Base-by-base conservation (phyloP, 352 stramenopile genomes). In the Phytopythium chamaehyphon region DNA sequence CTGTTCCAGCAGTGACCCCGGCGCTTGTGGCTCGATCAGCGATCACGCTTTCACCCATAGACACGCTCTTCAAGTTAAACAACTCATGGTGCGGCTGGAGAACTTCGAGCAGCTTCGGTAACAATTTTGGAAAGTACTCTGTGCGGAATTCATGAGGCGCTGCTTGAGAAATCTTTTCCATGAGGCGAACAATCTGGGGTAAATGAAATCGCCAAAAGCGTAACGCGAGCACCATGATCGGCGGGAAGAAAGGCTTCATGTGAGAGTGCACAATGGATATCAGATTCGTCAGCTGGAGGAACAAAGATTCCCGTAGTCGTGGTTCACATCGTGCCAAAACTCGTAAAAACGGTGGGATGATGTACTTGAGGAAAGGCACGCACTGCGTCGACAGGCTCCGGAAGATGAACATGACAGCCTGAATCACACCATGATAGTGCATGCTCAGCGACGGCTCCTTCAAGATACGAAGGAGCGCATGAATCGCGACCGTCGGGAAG, bases 371-470 rank as follows among this genome's bases (percentile, higher is more conserved):
- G 60, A 99, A 99, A 6, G 86, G 90, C 37, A 99, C 93, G 56
- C 93, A 98, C 54, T 95, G 86, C 1, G 94, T 76, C 3, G 93
- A 96, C 1, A 99, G 71, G 40, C 86, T 95, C 60, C 98, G 97
- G 79, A 99, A 99, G 53, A 99, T 98, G 51, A 98, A 98, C 83
- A 98, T 99, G 24, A 99, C 93, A 18, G 97, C 95, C 54, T 99
- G 97, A 53, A 98, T 98, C 19, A 98, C 96, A 54, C 96, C 83
- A 22, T 96, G 85, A 63, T 99, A 97, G 55, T 99, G 94, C 23
- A 92, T 89, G 48, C 90, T 91, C 10, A 99, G 73, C 10, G 92
- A 98, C 12, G 90, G 80, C 59, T 99, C 96, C 31, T 96, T 91
- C 33, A 99, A 84, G 53, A 99, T 98, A 15, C 88, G 77, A 52